Evolutionary conservation across 768 basidiomycete species (phyloP), one percentile per base, ranked within the genome.

Genomic region (Agrocybe praecox): DNA sequence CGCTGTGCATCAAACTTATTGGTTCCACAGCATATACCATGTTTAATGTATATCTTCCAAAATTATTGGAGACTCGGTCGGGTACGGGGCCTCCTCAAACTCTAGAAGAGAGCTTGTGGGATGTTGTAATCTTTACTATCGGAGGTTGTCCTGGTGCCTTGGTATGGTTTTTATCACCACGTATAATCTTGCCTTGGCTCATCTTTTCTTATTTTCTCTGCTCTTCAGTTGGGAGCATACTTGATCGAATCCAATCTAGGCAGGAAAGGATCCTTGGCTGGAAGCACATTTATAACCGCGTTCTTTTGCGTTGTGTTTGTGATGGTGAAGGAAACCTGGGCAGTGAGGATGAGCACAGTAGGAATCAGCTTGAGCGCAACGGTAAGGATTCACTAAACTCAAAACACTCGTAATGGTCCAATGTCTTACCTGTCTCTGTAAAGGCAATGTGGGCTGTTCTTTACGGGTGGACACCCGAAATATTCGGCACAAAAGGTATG

Each of bases 21-120:
- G 17, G 18, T 21, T 36, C 29, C 15, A 32, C 32, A 24, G 90
- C 85, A 0, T 94, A 87, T 65, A 94, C 92, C 2, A 94, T 96
- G 87, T 96, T 96, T 72, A 96, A 96, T 66, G 92, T 94, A 23
- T 96, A 85, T 67, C 80, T 95, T 18, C 94, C 94, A 0, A 96
- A 92, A 65, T 75, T 95, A 11, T 73, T 96, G 34, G 94, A 96
- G 73, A 81, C 82, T 23, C 75, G 83, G 18, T 52, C 73, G 11
- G 61, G 60, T 11, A 24, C 61, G 4, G 61, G 49, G n/a, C 53
- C 40, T 11, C 44, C 77, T 1, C 82, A 83, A 64, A 76, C 80
- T 1, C 68, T 88, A 15, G 80, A 83, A 62, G 83, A 81, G 54
- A 89, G 84, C 44, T 63, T 96, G 34, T 90, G 90, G 87, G 92